Conservation (phyloP, 2,329 filamentous ascomycete genomes). For the Cladophialophora immunda region DNA sequence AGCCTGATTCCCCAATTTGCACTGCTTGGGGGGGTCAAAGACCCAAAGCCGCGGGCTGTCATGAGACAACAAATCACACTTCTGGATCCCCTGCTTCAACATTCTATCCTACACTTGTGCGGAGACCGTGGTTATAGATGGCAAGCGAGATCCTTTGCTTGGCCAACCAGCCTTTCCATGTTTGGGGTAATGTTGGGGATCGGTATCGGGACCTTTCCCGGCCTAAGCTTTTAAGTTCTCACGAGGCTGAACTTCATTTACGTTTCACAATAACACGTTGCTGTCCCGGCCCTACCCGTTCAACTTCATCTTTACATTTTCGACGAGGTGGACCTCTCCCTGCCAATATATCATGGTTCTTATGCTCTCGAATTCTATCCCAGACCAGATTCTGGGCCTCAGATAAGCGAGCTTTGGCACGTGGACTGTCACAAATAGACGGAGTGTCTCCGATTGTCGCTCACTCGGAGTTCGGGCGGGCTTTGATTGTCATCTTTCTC, state of each 20-base stretch:
- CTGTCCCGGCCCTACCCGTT: conserved; percentile 5
- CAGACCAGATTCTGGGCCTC: background rate
- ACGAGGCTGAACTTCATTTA: conserved; percentile 13
- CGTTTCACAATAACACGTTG: conserved; percentile 2
- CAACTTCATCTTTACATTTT: background rate
- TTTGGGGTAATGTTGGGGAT: conserved; percentile 1
- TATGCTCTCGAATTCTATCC: background rate
- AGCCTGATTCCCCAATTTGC: background rate
- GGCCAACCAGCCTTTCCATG: background rate
- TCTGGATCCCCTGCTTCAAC: background rate
- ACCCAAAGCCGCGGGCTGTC: background rate
- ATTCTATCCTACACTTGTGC: background rate
- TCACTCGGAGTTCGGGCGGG: conserved; percentile 11
- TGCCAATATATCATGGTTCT: background rate
- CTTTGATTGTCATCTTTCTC: background rate
- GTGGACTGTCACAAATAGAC: conserved; percentile 9
- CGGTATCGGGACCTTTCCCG: background rate
- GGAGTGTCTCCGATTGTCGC: conserved; percentile 7
- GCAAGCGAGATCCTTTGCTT: conserved; percentile 1
- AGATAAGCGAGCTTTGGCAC: conserved; percentile 25
- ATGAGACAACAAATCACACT: background rate
- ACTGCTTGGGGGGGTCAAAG: background rate
- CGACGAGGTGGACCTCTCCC: background rate
- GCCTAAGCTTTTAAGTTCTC: background rate
- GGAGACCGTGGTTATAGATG: background rate